Percentiles rank a stretch among this genome's conserved stretches.
These are phyloP conservation scores for Sindora glabra DNA, from an alignment of 306 rosid genomes.

Conservation along the genomic window DNA sequence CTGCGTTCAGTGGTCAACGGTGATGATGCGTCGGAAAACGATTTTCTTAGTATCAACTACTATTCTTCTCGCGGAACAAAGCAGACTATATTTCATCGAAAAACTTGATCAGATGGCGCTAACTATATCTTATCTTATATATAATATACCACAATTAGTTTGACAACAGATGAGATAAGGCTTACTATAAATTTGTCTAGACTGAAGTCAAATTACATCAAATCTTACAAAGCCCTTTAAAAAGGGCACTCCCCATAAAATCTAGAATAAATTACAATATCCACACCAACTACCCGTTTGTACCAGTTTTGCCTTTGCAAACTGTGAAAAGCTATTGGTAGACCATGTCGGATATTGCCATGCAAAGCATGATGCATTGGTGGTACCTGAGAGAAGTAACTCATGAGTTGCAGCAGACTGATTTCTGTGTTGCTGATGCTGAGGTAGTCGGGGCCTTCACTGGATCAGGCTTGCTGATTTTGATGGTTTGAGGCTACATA, in stretches of 20 bases:
- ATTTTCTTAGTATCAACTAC: too few species aligned
- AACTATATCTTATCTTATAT: too few species aligned
- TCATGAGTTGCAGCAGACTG: neutral
- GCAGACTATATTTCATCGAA: too few species aligned
- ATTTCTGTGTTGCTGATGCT: neutral
- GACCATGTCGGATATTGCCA: neutral
- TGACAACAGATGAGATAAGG: neutral
- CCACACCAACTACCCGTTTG: neutral
- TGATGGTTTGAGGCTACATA: conserved; percentile 12
- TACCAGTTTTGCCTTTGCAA: neutral
- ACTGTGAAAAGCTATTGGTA: neutral
- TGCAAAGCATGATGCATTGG: neutral
- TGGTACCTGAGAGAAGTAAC: neutral
- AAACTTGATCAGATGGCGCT: too few species aligned
- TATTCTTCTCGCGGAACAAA: too few species aligned
- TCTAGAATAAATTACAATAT: neutral
- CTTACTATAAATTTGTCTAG: neutral
- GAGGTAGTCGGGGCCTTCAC: neutral
- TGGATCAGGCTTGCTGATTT: neutral
- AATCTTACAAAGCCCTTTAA: neutral
- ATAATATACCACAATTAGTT: neutral
- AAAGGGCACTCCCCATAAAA: neutral
- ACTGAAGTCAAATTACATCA: neutral
- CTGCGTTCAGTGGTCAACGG: too few species aligned
- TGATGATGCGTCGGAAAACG: too few species aligned